A percentile compares a stretch with the other conserved stretches of the same genome.
phyloP scores from a whole-genome alignment of 169 alveolate genomes.

The Ichthyophthirius multifiliis region DNA sequence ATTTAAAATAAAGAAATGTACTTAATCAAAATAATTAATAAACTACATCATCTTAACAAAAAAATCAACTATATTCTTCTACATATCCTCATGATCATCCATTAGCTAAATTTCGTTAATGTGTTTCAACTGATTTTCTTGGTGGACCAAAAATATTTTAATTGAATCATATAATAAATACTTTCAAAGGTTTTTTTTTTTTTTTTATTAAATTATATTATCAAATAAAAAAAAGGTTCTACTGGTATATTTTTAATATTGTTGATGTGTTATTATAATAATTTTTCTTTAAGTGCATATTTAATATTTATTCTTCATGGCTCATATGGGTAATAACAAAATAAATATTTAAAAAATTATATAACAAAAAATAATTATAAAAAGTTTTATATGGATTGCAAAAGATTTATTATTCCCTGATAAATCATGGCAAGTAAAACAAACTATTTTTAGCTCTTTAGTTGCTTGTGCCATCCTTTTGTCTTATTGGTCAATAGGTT shows the following conservation, averaged over 20 bases:
- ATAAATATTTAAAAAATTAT: neutral
- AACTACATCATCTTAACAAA: too few relatives aligned
- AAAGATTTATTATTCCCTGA: constrained; percentile 78
- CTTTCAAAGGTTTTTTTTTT: too few relatives aligned
- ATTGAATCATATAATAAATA: too few relatives aligned
- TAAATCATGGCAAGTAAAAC: constrained; percentile 36
- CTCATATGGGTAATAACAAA: constrained; percentile 51
- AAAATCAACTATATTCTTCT: too few relatives aligned
- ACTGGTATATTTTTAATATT: constrained; percentile 43
- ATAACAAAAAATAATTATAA: too few relatives aligned
- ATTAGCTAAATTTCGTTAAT: neutral
- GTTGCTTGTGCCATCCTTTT: neutral
- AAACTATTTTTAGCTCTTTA: neutral
- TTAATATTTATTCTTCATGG: constrained; percentile 72
- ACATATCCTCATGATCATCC: neutral
- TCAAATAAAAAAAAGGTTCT: constrained; percentile 65
- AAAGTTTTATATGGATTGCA: constrained; percentile 61
- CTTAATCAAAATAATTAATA: too few relatives aligned
- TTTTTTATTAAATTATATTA: too few relatives aligned
- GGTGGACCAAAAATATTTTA: constrained; percentile 24
- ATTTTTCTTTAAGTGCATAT: constrained; percentile 70
- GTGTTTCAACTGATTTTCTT: neutral
- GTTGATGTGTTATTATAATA: constrained; percentile 60
- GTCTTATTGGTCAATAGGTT: constrained; percentile 21
- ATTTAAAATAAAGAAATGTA: too few relatives aligned